A percentile compares a stretch with the other conserved stretches of the same genome.
Evolutionary conservation across 371 early-diverging fungal genomes (phyloP).

Genomic region (Blastocladiella emersonii): DNA sequence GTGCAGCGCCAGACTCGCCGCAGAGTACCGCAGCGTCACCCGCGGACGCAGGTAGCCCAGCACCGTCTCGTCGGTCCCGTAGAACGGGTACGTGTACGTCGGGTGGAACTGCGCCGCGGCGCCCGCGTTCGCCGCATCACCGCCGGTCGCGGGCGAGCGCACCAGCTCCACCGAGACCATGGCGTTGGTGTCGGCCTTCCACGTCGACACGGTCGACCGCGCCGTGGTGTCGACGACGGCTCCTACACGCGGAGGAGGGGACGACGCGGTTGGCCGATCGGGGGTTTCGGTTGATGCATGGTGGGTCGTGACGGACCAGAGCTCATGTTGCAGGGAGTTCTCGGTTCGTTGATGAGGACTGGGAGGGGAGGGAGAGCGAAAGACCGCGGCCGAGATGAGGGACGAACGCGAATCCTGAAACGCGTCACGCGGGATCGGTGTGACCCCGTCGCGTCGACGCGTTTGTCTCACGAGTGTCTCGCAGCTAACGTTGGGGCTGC

Average conservation of each 20-base stretch:
- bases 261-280: too few relatives aligned
- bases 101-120: neutral
- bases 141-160: neutral
- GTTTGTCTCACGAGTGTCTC: too few relatives aligned
- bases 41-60: neutral
- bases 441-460: too few relatives aligned
- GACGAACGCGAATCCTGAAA: too few relatives aligned
- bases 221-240: conserved; percentile 4
- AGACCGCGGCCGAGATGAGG: too few relatives aligned
- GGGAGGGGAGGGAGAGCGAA: too few relatives aligned
- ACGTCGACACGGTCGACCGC: neutral
- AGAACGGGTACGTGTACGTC: neutral
- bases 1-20: neutral
- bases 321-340: too few relatives aligned
- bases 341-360: too few relatives aligned
- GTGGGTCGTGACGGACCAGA: too few relatives aligned
- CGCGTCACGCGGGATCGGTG: too few relatives aligned
- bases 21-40: neutral
- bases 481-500: too few relatives aligned
- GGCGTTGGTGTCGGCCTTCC: neutral
- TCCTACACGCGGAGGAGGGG: conserved; percentile 16
- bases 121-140: neutral
- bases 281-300: too few relatives aligned
- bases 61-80: neutral
- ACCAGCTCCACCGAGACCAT: neutral